These are phyloP conservation scores for Tulasnella sp. DNA, from an alignment of 768 basidiomycete genomes.

Conservation along the genomic window DNA sequence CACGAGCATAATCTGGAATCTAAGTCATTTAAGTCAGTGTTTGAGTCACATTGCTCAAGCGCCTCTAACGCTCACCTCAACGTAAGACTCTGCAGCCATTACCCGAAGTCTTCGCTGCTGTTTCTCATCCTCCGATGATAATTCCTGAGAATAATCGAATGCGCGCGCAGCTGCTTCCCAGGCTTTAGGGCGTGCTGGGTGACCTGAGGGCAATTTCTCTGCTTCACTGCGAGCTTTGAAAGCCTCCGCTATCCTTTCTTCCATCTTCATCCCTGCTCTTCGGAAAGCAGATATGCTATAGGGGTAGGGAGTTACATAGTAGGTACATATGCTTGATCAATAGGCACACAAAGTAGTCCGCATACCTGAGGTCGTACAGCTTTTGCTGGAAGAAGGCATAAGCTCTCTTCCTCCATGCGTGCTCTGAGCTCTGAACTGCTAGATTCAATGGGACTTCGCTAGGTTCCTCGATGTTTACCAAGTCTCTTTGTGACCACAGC, in stretches of 20 bases:
- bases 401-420: neutral
- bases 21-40: neutral
- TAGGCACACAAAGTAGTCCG: too few species aligned
- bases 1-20: neutral
- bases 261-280: conserved; percentile 10
- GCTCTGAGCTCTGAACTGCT: neutral
- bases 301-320: neutral
- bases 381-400: neutral
- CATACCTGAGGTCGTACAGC: too few species aligned
- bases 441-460: neutral
- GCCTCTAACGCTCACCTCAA: neutral
- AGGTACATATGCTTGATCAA: too few species aligned
- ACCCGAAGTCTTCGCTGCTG: neutral
- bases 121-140: too few species aligned
- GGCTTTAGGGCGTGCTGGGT: neutral
- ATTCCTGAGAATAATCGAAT: conserved; percentile 1
- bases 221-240: neutral
- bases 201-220: conserved; percentile 9
- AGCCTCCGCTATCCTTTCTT: conserved; percentile 2
- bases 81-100: neutral
- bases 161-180: neutral
- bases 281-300: neutral
- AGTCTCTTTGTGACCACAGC: neutral
- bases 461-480: neutral
- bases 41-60: conserved; percentile 1